A percentile compares a stretch with the other conserved stretches of the same genome.
These are phyloP conservation scores for Meripilus lineatus DNA, from an alignment of 1,284 basidiomycete species.

Conservation along the genomic window DNA sequence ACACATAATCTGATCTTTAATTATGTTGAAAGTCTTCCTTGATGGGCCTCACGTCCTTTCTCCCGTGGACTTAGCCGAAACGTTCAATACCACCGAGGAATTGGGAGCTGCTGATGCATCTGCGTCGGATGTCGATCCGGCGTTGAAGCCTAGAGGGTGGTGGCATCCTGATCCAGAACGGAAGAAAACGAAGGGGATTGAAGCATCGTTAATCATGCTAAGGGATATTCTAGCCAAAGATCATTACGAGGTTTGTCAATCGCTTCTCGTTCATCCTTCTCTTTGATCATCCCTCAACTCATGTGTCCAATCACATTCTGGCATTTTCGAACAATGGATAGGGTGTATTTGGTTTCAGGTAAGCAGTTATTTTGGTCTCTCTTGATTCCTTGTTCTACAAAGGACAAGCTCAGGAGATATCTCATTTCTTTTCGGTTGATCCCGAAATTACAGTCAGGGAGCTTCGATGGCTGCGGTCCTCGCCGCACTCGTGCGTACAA, in stretches of 20 bases:
- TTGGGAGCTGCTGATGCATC: constrained; percentile 54
- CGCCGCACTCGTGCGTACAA: constrained; percentile 58
- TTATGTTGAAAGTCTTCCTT: constrained; percentile 87
- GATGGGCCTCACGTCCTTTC: constrained; percentile 75
- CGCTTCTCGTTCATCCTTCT: not conserved
- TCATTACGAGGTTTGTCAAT: constrained; percentile 50
- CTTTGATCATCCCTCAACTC: constrained; percentile 15
- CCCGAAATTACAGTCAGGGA: constrained; percentile 78
- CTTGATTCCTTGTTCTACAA: too few relatives aligned
- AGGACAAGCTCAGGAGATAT: not conserved
- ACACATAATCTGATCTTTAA: too few relatives aligned
- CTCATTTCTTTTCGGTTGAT: constrained; percentile 6
- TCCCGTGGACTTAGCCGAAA: constrained; percentile 57
- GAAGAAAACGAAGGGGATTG: constrained; percentile 51
- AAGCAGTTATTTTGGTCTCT: constrained; percentile 1
- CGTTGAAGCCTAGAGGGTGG: constrained; percentile 76
- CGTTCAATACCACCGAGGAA: constrained; percentile 36
- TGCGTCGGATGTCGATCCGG: constrained; percentile 49
- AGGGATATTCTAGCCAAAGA: constrained; percentile 45
- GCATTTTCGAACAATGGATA: constrained; percentile 30
- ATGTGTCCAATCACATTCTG: not conserved
- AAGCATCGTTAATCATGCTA: constrained; percentile 46
- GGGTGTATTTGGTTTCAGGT: constrained; percentile 85
- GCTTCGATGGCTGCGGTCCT: constrained; percentile 76
- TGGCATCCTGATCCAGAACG: constrained; percentile 55